Base-by-base conservation (phyloP, 1,139 yeast species). In the Magnusiomyces clavatus region DNA sequence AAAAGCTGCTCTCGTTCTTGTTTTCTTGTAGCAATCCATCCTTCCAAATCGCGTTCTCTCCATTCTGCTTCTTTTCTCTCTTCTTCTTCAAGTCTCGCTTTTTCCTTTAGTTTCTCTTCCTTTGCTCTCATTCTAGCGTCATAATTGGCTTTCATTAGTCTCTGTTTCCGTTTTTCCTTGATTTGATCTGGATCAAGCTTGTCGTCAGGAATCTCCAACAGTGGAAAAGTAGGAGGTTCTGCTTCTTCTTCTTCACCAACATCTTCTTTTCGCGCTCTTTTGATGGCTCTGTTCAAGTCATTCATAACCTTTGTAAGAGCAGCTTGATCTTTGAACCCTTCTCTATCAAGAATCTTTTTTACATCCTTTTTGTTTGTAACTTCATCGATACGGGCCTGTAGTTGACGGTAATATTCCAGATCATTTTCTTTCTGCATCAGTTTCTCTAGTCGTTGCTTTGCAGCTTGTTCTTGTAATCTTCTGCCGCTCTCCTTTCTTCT, bases 391-490 rank as follows among this genome's bases (percentile, higher is more conserved):
- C 78, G 78, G 13, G 73, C 77, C 59, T 75, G 77, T 49, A 90
- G 70, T 38, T 77, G 76, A 1, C 78, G 67, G 64, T 82, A 89
- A 63, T 88, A 87, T 49, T 78, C 84, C 58, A 76, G 78, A 64
- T 92, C 97, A 60, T 83, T 81, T 60, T 89, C 94, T 59, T 87
- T 87, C 62, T 87, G 87, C 29, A 80, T 74, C 50, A 88, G 71
- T 64, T 87, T 89, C 63, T 90, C 97, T 6, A 81, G 68, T 54
- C 98, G 74, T 60, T 83, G 84, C 60, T 82, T 83, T 58, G 85
- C 89, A 0, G 97, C 97, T 68, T 89, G 97, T 62, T 88, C 95
- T 68, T 92, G 97, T 55, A 94, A 74, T 59, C 96, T 75, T 58
- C 83, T 79, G 4, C 97, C 97, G 58, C 86, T 87, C 64, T 90